Conservation (phyloP, 2,329 filamentous ascomycete species). For the Stromatinia cepivora region DNA sequence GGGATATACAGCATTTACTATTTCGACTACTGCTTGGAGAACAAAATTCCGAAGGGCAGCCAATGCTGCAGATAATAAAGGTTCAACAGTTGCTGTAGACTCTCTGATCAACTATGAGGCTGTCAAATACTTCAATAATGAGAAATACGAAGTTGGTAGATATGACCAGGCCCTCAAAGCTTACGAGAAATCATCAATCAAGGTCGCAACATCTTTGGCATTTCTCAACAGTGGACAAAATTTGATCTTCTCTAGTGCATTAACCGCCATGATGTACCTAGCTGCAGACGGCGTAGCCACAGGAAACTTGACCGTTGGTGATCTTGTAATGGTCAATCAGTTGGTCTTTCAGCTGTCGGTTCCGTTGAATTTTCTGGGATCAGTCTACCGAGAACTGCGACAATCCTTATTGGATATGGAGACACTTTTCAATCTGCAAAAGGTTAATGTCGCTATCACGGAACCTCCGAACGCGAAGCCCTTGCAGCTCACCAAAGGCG, state of each 20-base stretch:
- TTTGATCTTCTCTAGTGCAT: slow-evolving; percentile 89
- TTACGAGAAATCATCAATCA: slow-evolving; percentile 94
- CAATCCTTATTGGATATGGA: slow-evolving; percentile 98
- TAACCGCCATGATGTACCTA: slow-evolving; percentile 98
- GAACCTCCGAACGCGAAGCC: slow-evolving; percentile 74
- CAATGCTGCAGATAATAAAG: slow-evolving; percentile 94
- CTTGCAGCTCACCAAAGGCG: slow-evolving; percentile 71
- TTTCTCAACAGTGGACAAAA: slow-evolving; percentile 95
- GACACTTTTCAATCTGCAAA: slow-evolving; percentile 94
- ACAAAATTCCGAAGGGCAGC: slow-evolving; percentile 95
- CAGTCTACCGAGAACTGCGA: slow-evolving; percentile 91
- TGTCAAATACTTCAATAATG: slow-evolving; percentile 99
- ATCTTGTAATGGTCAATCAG: slow-evolving; percentile 98
- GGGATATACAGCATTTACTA: slow-evolving; percentile 94
- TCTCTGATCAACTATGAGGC: slow-evolving; percentile 98
- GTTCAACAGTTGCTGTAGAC: slow-evolving; percentile 92
- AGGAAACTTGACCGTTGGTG: slow-evolving; percentile 83
- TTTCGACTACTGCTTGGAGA: slow-evolving; percentile 93
- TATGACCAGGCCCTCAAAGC: slow-evolving; percentile 84
- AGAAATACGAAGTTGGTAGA: slow-evolving; percentile 85
- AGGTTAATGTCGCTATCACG: slow-evolving; percentile 85
- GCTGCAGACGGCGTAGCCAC: slow-evolving; percentile 84
- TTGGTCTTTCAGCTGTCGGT: slow-evolving; percentile 97
- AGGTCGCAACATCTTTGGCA: slow-evolving; percentile 89
- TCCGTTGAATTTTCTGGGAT: slow-evolving; percentile 96